Evolutionary conservation across 345 rosid genomes (phyloP), one percentile per base, ranked within the genome.

Genomic region (Pseudoturritis turrita): DNA sequence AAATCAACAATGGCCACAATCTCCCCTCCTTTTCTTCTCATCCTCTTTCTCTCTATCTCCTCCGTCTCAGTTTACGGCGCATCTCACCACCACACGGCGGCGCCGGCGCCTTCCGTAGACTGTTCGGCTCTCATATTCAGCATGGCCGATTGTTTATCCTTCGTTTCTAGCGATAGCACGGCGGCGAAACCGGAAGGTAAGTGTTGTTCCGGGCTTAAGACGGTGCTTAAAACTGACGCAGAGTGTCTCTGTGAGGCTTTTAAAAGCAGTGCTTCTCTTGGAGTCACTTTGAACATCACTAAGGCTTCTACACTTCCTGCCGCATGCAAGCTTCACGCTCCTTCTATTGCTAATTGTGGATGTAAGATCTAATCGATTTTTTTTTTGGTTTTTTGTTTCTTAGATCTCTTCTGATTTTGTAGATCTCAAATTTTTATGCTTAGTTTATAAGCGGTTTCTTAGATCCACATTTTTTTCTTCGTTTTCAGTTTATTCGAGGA

Each of bases 91-190:
- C 79, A 70, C 46, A 2, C 45, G 14, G 66, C 75, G 54, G 79
- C 77, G 0, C 80, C 78, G 0, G 65, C 77, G 12, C 79, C 83
- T 0, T 25, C 74, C 2, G 26, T 13, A 3, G 78, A 72, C 28
- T 89, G 96, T 57, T 43, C 77, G 4, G 28, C 66, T 0, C 39
- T 85, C n/a, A 75, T 82, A 10, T 74, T 63, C 0, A 64, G 79
- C 58, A 81, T 89, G 89, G 54, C 62, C 0, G 83, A 80, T 21
- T 87, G 96, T 65, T 3, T 87, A 36, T 29, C 80, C 0, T 85
- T 79, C 26, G 57, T 87, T 8, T 14, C 59, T 1, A 53, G 29
- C 0, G 83, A 74, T 0, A 69, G 77, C 41, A 55, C 28, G 0
- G 59, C 12, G 0, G 2, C 44, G 7, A 77, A 62, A 18, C 86